Percentiles rank a stretch among this genome's conserved stretches.
phyloP scores from a whole-genome alignment of 2,329 filamentous ascomycete species.

The Verticillium tricorpus region DNA sequence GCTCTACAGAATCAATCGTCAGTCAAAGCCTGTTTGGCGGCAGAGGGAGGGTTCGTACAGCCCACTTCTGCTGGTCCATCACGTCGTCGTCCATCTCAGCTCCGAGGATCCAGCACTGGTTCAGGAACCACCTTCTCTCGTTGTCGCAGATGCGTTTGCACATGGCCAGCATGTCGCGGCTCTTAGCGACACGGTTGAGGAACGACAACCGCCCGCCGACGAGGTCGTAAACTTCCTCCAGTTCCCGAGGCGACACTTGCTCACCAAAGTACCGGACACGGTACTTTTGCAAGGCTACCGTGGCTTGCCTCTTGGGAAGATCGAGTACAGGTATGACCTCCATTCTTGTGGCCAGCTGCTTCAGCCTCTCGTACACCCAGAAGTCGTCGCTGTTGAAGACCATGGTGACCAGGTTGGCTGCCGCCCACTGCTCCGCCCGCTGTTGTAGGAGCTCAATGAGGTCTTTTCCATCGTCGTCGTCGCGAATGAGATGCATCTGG shows the following conservation, averaged over 20 bases:
- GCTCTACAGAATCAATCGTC: constrained; percentile 44
- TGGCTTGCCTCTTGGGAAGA: constrained; percentile 71
- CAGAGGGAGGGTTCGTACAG: constrained; percentile 50
- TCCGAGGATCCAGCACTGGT: constrained; percentile 71
- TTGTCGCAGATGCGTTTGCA: constrained; percentile 68
- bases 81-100: constrained; percentile 89
- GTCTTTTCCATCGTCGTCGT: constrained; percentile 90
- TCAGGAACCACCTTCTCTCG: constrained; percentile 74
- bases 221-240: constrained; percentile 77
- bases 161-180: constrained; percentile 70
- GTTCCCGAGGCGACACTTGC: constrained; percentile 42
- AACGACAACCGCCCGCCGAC: constrained; percentile 88
- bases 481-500: constrained; percentile 82
- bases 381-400: constrained; percentile 97
- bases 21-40: background rate
- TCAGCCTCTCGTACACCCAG: constrained; percentile 95
- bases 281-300: constrained; percentile 73
- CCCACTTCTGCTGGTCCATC: constrained; percentile 97
- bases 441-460: constrained; percentile 93
- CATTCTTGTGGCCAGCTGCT: constrained; percentile 90
- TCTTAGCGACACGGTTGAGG: constrained; percentile 85
- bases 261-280: constrained; percentile 74
- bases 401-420: constrained; percentile 82
- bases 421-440: constrained; percentile 93
- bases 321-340: constrained; percentile 86